Evolutionary conservation across 1,284 basidiomycete species (phyloP).

Genomic region (Ganoderma sp.): DNA sequence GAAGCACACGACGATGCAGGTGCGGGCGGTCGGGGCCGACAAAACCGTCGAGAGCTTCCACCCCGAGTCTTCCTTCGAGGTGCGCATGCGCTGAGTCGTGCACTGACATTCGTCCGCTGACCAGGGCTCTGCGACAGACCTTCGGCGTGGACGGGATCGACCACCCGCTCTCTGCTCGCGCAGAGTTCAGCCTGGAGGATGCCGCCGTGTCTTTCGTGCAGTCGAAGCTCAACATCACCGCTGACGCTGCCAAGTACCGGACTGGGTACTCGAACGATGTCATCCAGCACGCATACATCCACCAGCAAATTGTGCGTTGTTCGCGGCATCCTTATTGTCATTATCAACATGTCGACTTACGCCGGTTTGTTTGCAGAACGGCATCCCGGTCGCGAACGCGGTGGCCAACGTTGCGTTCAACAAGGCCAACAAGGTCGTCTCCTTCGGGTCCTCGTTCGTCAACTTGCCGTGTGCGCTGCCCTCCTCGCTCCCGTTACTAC

Average conservation of each 20-base stretch:
- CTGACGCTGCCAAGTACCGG: conserved; percentile 35
- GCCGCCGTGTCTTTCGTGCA: conserved; percentile 41
- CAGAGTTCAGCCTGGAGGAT: conserved; percentile 35
- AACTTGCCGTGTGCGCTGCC: conserved; percentile 44
- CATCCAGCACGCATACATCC: conserved; percentile 46
- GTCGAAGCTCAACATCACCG: conserved; percentile 36
- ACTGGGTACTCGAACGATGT: conserved; percentile 39
- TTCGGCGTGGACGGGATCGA: conserved; percentile 47
- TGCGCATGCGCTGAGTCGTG: conserved; percentile 22
- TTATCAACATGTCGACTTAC: conserved; percentile 12
- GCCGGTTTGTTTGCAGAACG: conserved; percentile 39
- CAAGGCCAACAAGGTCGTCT: conserved; percentile 46
- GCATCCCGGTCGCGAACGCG: conserved; percentile 50
- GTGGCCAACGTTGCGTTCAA: conserved; percentile 53
- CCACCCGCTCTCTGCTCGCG: conserved; percentile 41
- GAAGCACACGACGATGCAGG: conserved; percentile 48
- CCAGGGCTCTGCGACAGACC: conserved; percentile 39
- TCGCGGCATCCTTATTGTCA: not conserved
- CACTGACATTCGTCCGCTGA: not conserved
- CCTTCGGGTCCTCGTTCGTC: conserved; percentile 60
- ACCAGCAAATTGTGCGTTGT: conserved; percentile 40
- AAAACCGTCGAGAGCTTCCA: conserved; percentile 49
- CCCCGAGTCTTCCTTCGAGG: conserved; percentile 51
- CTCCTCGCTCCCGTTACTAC: not conserved
- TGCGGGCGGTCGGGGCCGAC: conserved; percentile 43